phyloP scores from a whole-genome alignment of 1,139 yeast species.

The Geotrichum phurueaensis region DNA sequence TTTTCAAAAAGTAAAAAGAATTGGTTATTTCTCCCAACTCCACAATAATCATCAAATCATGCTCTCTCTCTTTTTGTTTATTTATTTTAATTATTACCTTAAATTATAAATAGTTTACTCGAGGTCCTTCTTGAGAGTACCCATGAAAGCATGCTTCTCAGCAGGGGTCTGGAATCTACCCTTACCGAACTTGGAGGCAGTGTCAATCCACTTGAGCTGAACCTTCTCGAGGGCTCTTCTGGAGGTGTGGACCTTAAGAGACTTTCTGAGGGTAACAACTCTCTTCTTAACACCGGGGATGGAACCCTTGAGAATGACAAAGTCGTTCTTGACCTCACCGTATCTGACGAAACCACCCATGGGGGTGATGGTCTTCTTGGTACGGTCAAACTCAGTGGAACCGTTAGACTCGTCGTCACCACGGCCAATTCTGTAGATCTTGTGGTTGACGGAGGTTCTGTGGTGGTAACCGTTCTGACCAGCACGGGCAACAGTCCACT shows the following conservation, averaged over 20 bases:
- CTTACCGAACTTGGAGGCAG: conserved; percentile 99
- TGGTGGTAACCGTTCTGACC: conserved; percentile 99
- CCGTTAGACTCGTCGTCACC: conserved; percentile 92
- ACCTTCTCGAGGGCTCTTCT: conserved; percentile 97
- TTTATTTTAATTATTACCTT: background rate
- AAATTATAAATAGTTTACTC: conserved; percentile 20
- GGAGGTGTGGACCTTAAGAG: conserved; percentile 95
- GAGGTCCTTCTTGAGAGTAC: conserved; percentile 97
- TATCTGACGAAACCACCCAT: conserved; percentile 99
- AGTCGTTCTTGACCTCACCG: conserved; percentile 97
- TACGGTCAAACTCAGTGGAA: conserved; percentile 97
- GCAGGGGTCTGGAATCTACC: conserved; percentile 99
- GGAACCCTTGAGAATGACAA: conserved; percentile 95
- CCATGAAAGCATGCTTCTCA: conserved; percentile 99
- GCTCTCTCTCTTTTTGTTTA: background rate
- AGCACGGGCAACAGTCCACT: conserved; percentile 99
- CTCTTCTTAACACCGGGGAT: conserved; percentile 99
- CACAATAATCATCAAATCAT: background rate
- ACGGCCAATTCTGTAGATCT: conserved; percentile 98
- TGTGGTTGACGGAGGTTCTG: conserved; percentile 99
- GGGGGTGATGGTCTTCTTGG: conserved; percentile 99
- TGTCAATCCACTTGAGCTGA: conserved; percentile 98
- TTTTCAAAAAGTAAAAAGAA: background rate
- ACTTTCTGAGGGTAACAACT: conserved; percentile 97
- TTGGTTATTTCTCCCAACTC: background rate